Evolutionary conservation across 225 moss, liverwort and hornwort species (phyloP), one percentile per base, ranked within the genome.

Genomic region (Bryum argenteum): DNA sequence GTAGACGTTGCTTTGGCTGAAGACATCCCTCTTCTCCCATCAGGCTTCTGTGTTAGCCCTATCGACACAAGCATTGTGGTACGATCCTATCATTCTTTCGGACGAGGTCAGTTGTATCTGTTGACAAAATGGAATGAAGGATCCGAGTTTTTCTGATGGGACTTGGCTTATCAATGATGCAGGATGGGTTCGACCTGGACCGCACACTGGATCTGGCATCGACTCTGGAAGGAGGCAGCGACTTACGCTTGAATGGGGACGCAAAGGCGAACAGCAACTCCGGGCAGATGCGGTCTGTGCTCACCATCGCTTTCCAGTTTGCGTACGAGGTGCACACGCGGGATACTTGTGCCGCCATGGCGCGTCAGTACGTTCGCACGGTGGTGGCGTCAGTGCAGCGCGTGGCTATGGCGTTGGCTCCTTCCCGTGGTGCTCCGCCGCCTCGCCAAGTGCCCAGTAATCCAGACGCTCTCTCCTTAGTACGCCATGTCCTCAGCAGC

Each of bases 351-450:
- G 97, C 97, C 47, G 89, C 84, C 0, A 97, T 94, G 92, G 97
- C 97, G 17, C 82, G 97, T 52, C 94, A 94, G 12, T 97, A 97
- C 47, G 97, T 97, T 67, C 94, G 94, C 11, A 92, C 94, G 1
- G 94, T 97, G 17, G 94, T 97, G 69, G 97, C 89, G 42, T 97
- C 97, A 6, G 97, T 97, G 15, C 97, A 97, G 81, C 90, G 94
- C 43, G 94, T 97, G 62, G 97, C 97, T 1, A 97, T 97, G 91
- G 90, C 90, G 23, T 78, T 97, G 63, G 94, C 97, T 17, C 97
- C 97, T 15, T 86, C 94, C 11, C 82, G 90, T 16, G 90, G 87
- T 42, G 88, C 89, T 14, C 53, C 71, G 21, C 83, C 90, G 4
- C 57, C 82, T 23, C 82, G 85, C 69, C 83, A 89, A 50, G 77